Evolutionary conservation across 1,139 yeast genomes (phyloP), one percentile per base, ranked within the genome.

Genomic region (Kodamaea arcana): DNA sequence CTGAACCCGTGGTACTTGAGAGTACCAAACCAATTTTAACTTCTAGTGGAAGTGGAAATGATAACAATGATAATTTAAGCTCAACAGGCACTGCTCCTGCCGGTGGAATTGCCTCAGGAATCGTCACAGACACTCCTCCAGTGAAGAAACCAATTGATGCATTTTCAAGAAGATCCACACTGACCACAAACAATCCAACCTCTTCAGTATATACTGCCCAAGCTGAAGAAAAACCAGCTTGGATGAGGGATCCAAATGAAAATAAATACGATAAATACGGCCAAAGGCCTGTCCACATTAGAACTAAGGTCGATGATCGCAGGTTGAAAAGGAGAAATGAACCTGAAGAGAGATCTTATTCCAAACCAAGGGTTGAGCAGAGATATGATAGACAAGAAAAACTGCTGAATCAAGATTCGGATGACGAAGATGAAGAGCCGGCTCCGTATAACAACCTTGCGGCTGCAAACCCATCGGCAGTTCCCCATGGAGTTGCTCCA

Each of bases 221-320:
- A 14, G 43, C 32, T 15, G 47, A 46, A 26, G 58, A 58, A 7
- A 44, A 52, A 3, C 75, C 75, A 7, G 70, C 69, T 5, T 69
- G 75, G 75, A 51, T 67, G 55, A 51, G 47, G 29, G 60, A 58
- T 42, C 22, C 50, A 10, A 30, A 47, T 42, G 24, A 49, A 15
- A 62, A 60, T 30, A 67, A 65, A 40, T 69, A 69, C 46, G 73
- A 64, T 38, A 62, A 63, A 43, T 69, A 69, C 43, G 73, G 69
- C 1, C 28, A 51, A 8, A 42, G 59, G 28, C 29, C 44, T 10
- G 24, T 12, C 15, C 27, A 32, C 13, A 29, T 23, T 12, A 30
- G 24, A 24, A 10, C 14, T 24, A 24, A 24, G 11, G 12, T 2
- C 12, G 30, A 21, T 4, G 30, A 26, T 11, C 20, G n/a, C 15